Evolutionary conservation across 768 basidiomycete genomes (phyloP).

Genomic region (Rhizopogon vulgaris): DNA sequence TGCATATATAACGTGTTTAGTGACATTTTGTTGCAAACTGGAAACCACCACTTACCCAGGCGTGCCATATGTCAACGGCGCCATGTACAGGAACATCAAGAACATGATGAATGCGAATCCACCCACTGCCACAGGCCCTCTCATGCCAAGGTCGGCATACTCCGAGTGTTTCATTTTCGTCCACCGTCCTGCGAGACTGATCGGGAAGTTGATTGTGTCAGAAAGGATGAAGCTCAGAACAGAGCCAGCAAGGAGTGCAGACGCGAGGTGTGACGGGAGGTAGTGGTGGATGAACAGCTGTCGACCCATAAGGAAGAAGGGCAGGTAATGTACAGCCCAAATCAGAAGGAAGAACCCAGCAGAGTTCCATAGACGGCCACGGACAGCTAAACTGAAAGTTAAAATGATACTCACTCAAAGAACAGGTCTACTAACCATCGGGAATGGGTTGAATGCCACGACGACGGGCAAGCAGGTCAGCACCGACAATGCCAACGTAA

Average conservation of each 20-base stretch:
- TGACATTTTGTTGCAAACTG: constrained; percentile 11
- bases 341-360: constrained; percentile 92
- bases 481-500: constrained; percentile 84
- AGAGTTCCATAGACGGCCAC: constrained; percentile 93
- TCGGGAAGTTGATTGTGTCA: constrained; percentile 87
- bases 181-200: constrained; percentile 68
- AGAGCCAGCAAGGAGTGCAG: constrained; percentile 86
- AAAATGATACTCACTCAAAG: not conserved
- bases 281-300: constrained; percentile 98
- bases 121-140: constrained; percentile 61
- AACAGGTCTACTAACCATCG: constrained; percentile 55
- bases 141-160: constrained; percentile 71
- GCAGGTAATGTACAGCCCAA: constrained; percentile 94
- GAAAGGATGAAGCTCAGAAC: constrained; percentile 87
- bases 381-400: constrained; percentile 55
- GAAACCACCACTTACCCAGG: constrained; percentile 64
- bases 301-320: constrained; percentile 97
- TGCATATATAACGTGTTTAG: constrained; percentile 22
- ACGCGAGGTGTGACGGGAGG: constrained; percentile 91
- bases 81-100: constrained; percentile 64
- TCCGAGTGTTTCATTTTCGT: constrained; percentile 46
- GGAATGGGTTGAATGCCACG: constrained; percentile 82
- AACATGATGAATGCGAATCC: constrained; percentile 57
- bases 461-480: constrained; percentile 84
- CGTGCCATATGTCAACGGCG: constrained; percentile 93